These are phyloP conservation scores for Closterium sp. DNA, from an alignment of 139 green algal genomes.

Conservation along the genomic window DNA sequence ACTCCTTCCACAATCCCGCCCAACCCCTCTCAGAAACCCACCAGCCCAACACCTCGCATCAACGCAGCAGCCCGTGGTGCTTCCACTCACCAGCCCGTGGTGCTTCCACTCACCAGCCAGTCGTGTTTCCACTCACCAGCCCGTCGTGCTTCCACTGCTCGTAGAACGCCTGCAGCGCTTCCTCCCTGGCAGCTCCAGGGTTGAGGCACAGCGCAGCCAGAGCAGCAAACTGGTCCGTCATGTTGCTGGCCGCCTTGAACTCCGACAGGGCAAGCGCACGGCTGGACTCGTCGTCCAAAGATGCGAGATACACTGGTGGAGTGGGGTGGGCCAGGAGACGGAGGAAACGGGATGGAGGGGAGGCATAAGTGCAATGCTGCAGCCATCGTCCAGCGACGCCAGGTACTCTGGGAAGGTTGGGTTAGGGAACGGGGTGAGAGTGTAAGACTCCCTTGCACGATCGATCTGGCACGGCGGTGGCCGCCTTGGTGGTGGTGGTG, in stretches of 20 bases:
- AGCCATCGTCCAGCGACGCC: neutral
- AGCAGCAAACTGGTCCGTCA: conserved; percentile 91
- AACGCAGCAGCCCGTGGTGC: neutral
- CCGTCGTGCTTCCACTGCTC: conserved; percentile 80
- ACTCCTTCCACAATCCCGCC: no score
- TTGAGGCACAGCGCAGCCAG: conserved; percentile 68
- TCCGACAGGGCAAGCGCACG: conserved; percentile 44
- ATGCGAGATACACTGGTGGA: conserved; percentile 62
- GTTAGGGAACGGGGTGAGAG: neutral
- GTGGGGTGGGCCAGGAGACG: no score
- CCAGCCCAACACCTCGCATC: no score
- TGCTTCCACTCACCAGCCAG: neutral
- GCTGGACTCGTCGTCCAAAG: conserved; percentile 67
- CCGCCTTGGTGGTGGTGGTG: no score
- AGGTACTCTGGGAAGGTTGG: no score
- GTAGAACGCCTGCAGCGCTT: conserved; percentile 77
- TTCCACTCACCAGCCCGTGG: neutral
- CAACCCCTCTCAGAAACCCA: no score
- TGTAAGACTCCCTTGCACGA: no score
- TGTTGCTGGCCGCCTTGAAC: conserved; percentile 81
- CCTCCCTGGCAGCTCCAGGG: conserved; percentile 57
- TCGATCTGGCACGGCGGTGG: no score
- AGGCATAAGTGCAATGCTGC: neutral
- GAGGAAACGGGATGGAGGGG: no score
- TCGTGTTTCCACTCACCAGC: conserved; percentile 68